phyloP scores from a whole-genome alignment of 345 rosid genomes.

The Rhodomyrtus tomentosa region DNA sequence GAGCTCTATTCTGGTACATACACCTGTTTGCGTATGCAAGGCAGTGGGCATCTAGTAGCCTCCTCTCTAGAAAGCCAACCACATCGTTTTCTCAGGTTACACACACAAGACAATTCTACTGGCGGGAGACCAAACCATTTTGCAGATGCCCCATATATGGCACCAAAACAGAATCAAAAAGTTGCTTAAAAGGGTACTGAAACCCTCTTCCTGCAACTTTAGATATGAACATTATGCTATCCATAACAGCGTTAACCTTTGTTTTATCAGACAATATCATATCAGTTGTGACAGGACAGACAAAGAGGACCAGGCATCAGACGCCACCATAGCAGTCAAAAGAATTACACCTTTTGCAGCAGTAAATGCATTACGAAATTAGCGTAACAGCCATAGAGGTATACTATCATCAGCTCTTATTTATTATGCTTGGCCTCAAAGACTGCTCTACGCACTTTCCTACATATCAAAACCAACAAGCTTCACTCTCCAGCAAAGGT shows the following conservation, averaged over 20 bases:
- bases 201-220: background rate
- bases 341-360: background rate
- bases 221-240: background rate
- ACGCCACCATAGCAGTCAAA: background rate
- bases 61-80: background rate
- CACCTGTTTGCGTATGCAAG: background rate
- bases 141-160: background rate
- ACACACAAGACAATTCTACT: background rate
- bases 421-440: background rate
- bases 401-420: background rate
- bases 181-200: background rate
- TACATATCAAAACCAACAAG: background rate
- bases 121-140: background rate
- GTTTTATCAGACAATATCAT: background rate
- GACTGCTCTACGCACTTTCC: background rate
- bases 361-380: background rate
- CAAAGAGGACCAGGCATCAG: background rate
- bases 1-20: background rate
- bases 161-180: background rate
- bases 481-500: background rate
- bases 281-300: background rate
- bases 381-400: background rate
- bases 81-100: background rate
- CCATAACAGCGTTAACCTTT: background rate
- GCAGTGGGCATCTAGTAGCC: background rate